These are phyloP conservation scores for Suillus cothurnatus DNA, from an alignment of 768 basidiomycete genomes.

Conservation along the genomic window DNA sequence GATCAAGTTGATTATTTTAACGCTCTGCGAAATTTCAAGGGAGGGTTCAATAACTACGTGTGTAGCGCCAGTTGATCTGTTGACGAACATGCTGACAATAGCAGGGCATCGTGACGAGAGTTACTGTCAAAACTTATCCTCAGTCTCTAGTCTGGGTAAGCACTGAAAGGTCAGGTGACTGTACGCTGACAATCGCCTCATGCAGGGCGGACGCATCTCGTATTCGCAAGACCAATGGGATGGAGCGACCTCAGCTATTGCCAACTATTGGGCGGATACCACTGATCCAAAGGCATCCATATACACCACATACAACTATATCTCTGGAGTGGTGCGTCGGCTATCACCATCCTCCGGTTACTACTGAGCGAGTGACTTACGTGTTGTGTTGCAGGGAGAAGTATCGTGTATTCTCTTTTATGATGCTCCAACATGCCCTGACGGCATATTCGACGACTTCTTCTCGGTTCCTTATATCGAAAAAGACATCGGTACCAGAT, in stretches of 20 bases:
- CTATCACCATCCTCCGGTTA: neutral
- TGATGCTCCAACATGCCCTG: constrained; percentile 42
- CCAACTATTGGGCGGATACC: neutral
- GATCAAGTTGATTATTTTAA: neutral
- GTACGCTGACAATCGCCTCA: neutral
- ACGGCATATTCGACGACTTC: constrained; percentile 34
- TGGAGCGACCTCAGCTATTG: neutral
- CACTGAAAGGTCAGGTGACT: constrained; percentile 53
- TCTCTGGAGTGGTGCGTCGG: constrained; percentile 29
- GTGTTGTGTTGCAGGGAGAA: constrained; percentile 10
- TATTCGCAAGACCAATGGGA: constrained; percentile 18
- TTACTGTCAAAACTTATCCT: constrained; percentile 55
- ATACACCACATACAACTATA: constrained; percentile 46
- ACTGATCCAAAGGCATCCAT: constrained; percentile 4
- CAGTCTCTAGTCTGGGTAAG: constrained; percentile 60
- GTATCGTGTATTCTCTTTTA: constrained; percentile 53
- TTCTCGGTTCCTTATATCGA: constrained; percentile 29
- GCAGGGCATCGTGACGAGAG: constrained; percentile 60
- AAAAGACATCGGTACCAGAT: neutral
- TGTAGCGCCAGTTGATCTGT: constrained; percentile 10
- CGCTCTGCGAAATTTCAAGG: constrained; percentile 36
- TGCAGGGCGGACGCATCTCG: constrained; percentile 51
- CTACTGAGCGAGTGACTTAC: constrained; percentile 26
- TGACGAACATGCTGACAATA: constrained; percentile 32
- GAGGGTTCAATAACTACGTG: constrained; percentile 67